Evolutionary conservation across 1,139 yeast genomes (phyloP).

Genomic region (Debaryomyces robertsiae): DNA sequence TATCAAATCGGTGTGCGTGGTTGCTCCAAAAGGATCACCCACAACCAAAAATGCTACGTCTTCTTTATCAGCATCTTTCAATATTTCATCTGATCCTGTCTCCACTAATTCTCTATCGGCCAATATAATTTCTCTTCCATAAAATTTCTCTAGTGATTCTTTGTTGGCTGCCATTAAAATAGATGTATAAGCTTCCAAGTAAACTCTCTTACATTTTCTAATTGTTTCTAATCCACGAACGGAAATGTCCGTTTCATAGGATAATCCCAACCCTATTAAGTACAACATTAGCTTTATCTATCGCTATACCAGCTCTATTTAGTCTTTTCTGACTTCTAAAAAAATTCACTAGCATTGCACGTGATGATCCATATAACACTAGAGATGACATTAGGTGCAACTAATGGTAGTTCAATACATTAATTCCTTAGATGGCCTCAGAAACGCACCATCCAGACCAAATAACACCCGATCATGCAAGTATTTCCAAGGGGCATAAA

Average conservation of each 20-base stretch:
- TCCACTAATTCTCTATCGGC: slow-evolving; percentile 97
- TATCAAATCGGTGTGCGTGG: slow-evolving; percentile 93
- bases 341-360: too few species aligned
- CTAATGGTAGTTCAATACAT: neutral
- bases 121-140: slow-evolving; percentile 80
- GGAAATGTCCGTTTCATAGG: slow-evolving; percentile 87
- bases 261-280: slow-evolving; percentile 87
- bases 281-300: slow-evolving; percentile 62
- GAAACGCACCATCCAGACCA: too few species aligned
- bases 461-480: neutral
- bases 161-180: slow-evolving; percentile 90
- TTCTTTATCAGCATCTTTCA: slow-evolving; percentile 72
- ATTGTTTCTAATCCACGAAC: slow-evolving; percentile 91
- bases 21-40: slow-evolving; percentile 98
- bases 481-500: slow-evolving; percentile 7
- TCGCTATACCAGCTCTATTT: too few species aligned
- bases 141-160: slow-evolving; percentile 68
- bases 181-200: slow-evolving; percentile 93
- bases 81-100: slow-evolving; percentile 78
- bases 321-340: too few species aligned
- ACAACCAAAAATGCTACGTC: slow-evolving; percentile 94
- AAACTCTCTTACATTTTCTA: slow-evolving; percentile 80
- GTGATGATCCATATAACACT: too few species aligned
- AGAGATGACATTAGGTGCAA: too few species aligned
- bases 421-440: too few species aligned